phyloP scores from a whole-genome alignment of 768 basidiomycete species.

The Tulasnella sp. region DNA sequence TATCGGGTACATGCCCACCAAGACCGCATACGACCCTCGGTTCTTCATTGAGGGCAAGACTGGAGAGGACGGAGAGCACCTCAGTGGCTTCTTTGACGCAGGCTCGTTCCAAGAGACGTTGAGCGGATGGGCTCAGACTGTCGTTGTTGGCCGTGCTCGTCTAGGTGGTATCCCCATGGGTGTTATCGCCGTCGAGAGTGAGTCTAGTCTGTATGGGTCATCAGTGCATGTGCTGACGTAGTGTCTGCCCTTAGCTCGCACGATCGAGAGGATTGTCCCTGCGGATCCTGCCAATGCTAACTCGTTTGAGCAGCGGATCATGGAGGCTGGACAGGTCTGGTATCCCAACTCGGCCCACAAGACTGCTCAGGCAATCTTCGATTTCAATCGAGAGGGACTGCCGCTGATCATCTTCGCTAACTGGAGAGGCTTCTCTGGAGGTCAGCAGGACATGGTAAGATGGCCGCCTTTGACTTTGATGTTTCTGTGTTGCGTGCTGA shows the following conservation, averaged over 20 bases:
- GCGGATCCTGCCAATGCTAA: conserved; percentile 96
- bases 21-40: conserved; percentile 90
- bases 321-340: conserved; percentile 99
- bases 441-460: conserved; percentile 87
- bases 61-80: conserved; percentile 70
- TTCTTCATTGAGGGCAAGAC: conserved; percentile 96
- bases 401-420: conserved; percentile 98
- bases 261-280: conserved; percentile 90
- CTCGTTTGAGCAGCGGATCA: conserved; percentile 94
- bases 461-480: neutral
- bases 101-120: conserved; percentile 98
- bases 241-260: conserved; percentile 42
- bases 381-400: conserved; percentile 93
- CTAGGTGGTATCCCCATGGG: conserved; percentile 96
- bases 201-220: too few species aligned
- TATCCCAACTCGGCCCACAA: conserved; percentile 99
- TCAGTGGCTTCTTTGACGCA: conserved; percentile 92
- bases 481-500: neutral
- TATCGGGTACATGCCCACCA: conserved; percentile 82
- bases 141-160: conserved; percentile 91
- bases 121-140: conserved; percentile 98
- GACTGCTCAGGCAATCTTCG: conserved; percentile 98
- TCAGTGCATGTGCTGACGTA: neutral
- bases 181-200: conserved; percentile 89
- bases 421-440: conserved; percentile 99